Evolutionary conservation across 495 filamentous ascomycete species (phyloP), one percentile per base, ranked within the genome.

Genomic region (Aspergillus bertholletiae): DNA sequence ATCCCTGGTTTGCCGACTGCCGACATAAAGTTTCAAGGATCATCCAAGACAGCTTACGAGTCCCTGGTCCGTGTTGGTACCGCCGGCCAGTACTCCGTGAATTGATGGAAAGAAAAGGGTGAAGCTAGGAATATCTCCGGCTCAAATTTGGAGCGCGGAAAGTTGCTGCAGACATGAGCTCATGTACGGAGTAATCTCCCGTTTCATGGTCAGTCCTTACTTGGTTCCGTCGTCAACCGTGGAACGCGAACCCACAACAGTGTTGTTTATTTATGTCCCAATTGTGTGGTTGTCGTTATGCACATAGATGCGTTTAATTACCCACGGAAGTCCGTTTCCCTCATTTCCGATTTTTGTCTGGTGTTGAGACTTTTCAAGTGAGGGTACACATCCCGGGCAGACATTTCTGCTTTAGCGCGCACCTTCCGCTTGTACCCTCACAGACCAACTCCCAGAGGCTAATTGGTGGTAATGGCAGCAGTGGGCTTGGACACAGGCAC

Each of bases 231-330:
- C 9, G 21, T 28, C 17, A 57, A 41, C 60, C 60, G 51, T 47
- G 54, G 51, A 24, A 49, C 54, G 12, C 20, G 6, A 30, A 35
- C 48, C 60, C 60, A 63, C 39, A 57, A 57, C 55, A 56, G 40
- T 34, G 5, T 37, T 60, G 54, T 63, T 59, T 63, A 63, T 59
- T 63, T 63, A 27, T 40, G 21, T 18, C 18, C 6, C 2, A 22
- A 17, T 27, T 24, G 17, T 20, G 15, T 28, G 46, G 5, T 8
- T 13, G 7, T 13, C 9, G 34, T 39, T 5, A 2, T 32, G 30
- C 13, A 32, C 30, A 32, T 32, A 12, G 30, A n/a, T n/a, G n/a
- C n/a, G n/a, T 32, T 7, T 32, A 32, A 7, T 32, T 3, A 28
- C 27, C 9, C 9, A 9, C 27, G 9, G 27, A 28, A 5, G 27